Evolutionary conservation across 345 rosid species (phyloP).

Genomic region (Capsella bursapastoris): DNA sequence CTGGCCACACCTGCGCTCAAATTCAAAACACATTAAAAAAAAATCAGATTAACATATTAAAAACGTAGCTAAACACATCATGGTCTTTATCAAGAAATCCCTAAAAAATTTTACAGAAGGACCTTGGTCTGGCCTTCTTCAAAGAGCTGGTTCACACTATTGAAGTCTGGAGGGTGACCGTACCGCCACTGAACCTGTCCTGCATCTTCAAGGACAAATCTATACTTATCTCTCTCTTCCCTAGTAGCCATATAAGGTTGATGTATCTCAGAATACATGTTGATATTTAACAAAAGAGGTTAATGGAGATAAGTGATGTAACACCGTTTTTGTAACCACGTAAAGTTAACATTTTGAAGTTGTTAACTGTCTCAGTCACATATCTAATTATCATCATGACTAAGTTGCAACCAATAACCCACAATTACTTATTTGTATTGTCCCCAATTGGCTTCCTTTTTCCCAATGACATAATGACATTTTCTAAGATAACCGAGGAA

Average conservation of each 20-base stretch:
- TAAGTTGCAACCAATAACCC: constrained; percentile 25
- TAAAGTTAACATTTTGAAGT: constrained; percentile 29
- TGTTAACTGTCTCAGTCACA: constrained; percentile 41
- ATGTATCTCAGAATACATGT: constrained; percentile 9
- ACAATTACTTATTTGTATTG: neutral
- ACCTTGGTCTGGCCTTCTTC: constrained; percentile 78
- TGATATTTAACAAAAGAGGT: neutral
- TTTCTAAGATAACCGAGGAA: neutral
- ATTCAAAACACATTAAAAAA: neutral
- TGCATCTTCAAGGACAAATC: constrained; percentile 53
- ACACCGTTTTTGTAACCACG: neutral
- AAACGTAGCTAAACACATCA: no score
- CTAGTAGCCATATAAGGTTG: constrained; percentile 42
- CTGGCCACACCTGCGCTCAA: constrained; percentile 66
- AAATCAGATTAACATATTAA: neutral
- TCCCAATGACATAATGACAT: neutral
- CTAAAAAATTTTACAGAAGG: neutral
- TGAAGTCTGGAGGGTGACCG: constrained; percentile 64
- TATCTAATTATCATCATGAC: constrained; percentile 1
- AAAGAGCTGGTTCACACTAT: constrained; percentile 61
- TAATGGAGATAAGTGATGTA: neutral
- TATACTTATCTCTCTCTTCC: constrained; percentile 62
- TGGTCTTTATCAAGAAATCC: no score
- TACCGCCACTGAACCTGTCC: constrained; percentile 64
- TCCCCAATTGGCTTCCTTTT: constrained; percentile 7